A percentile compares a stretch with the other conserved stretches of the same genome.
These are phyloP conservation scores for Corinectria fuckeliana DNA, from an alignment of 2,329 filamentous ascomycete species.

Conservation along the genomic window DNA sequence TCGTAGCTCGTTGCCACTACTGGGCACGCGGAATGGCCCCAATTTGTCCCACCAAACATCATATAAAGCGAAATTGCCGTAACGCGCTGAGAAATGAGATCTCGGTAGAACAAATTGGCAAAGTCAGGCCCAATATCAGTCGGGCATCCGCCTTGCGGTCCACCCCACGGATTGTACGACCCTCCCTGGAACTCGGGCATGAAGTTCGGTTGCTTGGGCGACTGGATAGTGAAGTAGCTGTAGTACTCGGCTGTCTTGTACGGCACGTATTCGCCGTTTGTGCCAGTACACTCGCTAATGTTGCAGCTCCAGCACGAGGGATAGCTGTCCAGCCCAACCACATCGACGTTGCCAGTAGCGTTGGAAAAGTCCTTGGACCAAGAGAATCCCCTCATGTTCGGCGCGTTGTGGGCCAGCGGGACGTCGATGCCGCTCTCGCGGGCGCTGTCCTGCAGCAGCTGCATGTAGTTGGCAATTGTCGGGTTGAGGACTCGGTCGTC, in stretches of 20 bases:
- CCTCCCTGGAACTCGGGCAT: slow-evolving; percentile 39
- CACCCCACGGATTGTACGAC: slow-evolving; percentile 66
- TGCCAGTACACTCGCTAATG: slow-evolving; percentile 63
- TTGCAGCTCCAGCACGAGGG: slow-evolving; percentile 69
- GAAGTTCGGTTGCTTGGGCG: slow-evolving; percentile 35
- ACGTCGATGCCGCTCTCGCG: slow-evolving; percentile 64
- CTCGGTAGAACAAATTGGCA: slow-evolving; percentile 68
- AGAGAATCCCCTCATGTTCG: slow-evolving; percentile 61
- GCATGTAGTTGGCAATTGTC: slow-evolving; percentile 61
- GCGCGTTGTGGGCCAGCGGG: slow-evolving; percentile 64
- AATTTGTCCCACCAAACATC: slow-evolving; percentile 70
- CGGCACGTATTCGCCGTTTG: slow-evolving; percentile 64
- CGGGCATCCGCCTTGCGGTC: slow-evolving; percentile 61
- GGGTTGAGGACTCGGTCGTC: slow-evolving; percentile 54
- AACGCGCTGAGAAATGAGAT: slow-evolving; percentile 65
- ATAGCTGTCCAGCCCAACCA: slow-evolving; percentile 59
- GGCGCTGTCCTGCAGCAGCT: slow-evolving; percentile 59
- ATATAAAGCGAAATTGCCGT: slow-evolving; percentile 69
- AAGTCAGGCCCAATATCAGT: slow-evolving; percentile 63
- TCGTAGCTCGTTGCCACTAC: slow-evolving; percentile 68
- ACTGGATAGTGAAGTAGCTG: slow-evolving; percentile 37
- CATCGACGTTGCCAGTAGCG: slow-evolving; percentile 62
- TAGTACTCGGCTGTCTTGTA: slow-evolving; percentile 52
- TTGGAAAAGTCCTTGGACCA: slow-evolving; percentile 67
- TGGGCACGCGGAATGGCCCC: slow-evolving; percentile 64